A percentile compares a stretch with the other conserved stretches of the same genome.
These are phyloP conservation scores for Yamadazyma nakazawae DNA, from an alignment of 805 yeast species.

Conservation along the genomic window DNA sequence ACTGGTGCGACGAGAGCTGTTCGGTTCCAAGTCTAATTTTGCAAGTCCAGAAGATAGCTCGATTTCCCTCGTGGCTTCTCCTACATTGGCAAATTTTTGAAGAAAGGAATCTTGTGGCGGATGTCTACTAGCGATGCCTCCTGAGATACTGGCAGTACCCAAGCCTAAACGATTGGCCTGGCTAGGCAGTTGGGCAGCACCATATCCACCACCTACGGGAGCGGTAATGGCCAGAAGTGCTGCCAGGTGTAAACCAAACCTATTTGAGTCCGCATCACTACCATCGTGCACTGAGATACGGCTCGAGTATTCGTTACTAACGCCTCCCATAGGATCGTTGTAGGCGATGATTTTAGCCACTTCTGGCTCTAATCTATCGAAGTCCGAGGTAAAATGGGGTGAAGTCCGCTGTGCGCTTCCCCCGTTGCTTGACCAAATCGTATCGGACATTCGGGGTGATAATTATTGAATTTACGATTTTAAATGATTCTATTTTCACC, in stretches of 20 bases:
- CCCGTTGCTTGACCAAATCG: conserved; percentile 39
- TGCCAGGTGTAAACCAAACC: conserved; percentile 44
- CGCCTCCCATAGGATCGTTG: conserved; percentile 12
- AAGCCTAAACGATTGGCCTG: conserved; percentile 32
- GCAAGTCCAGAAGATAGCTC: conserved; percentile 48
- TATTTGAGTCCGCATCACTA: conserved; percentile 35
- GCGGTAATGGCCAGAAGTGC: conserved; percentile 47
- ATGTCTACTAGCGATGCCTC: conserved; percentile 48
- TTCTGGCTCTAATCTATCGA: conserved; percentile 42
- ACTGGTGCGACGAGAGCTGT: conserved; percentile 48
- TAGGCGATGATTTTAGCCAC: conserved; percentile 31
- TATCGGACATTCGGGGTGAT: conserved; percentile 24
- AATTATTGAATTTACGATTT: background rate
- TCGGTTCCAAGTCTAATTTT: conserved; percentile 28
- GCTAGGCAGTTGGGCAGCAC: conserved; percentile 12
- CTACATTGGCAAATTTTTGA: conserved; percentile 61
- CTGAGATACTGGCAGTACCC: conserved; percentile 62
- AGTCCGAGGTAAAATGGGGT: conserved; percentile 24
- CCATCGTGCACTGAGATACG: conserved; percentile 41
- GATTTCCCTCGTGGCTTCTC: conserved; percentile 67
- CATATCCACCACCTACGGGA: conserved; percentile 39
- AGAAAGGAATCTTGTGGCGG: conserved; percentile 51
- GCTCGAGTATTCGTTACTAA: conserved; percentile 19
- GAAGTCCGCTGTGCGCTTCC: conserved; percentile 3
- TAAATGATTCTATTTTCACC: background rate